Evolutionary conservation across 176 grass and related monocot genomes (phyloP).

Genomic region (Otatea glauca): DNA sequence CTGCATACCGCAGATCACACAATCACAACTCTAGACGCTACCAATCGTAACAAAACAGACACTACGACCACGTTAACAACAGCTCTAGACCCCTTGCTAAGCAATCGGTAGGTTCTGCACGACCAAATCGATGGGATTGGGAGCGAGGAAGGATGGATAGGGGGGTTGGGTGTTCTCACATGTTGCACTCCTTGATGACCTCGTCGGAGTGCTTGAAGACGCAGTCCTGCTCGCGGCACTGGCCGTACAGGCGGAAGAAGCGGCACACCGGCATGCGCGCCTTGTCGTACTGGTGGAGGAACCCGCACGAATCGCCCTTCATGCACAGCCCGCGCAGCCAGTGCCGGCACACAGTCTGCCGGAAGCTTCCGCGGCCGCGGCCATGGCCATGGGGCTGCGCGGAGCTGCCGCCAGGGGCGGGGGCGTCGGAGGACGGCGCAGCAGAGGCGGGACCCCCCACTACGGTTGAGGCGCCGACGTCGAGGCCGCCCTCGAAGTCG

Average conservation of each 20-base stretch:
- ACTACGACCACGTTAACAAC: not conserved
- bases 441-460: slow-evolving; percentile 1
- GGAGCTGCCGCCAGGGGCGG: not conserved
- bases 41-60: not conserved
- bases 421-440: not conserved
- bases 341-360: slow-evolving; percentile 67
- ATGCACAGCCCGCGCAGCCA: slow-evolving; percentile 73
- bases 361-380: slow-evolving; percentile 50
- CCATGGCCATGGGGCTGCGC: not conserved
- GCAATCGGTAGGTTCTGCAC: not conserved
- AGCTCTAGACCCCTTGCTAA: not conserved
- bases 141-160: not conserved
- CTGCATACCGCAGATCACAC: not conserved
- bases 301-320: slow-evolving; percentile 64
- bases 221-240: slow-evolving; percentile 66
- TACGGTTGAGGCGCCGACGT: slow-evolving; percentile 19
- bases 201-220: slow-evolving; percentile 61
- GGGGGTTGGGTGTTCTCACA: slow-evolving; percentile 40
- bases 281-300: slow-evolving; percentile 70
- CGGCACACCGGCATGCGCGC: slow-evolving; percentile 66
- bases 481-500: slow-evolving; percentile 60
- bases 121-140: not conserved
- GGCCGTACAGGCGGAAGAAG: slow-evolving; percentile 48
- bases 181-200: slow-evolving; percentile 66
- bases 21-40: not conserved